Evolutionary conservation across 352 stramenopile genomes (phyloP).

Genomic region (Phytophthora pini): DNA sequence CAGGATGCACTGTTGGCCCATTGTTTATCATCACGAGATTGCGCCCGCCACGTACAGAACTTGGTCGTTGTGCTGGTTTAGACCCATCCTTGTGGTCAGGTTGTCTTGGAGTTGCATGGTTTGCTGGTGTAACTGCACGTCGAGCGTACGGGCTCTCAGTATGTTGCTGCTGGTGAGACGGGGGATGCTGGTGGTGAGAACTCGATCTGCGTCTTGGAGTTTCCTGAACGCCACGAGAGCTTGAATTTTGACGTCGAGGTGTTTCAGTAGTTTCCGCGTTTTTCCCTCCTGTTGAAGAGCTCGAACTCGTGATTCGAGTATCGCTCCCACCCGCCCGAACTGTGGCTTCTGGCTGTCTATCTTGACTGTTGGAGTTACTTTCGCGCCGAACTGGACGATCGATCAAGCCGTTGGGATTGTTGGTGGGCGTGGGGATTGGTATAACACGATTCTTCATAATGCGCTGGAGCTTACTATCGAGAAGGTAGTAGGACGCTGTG

Average conservation of each 20-base stretch:
- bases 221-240: constrained; percentile 11
- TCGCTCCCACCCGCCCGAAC: constrained; percentile 19
- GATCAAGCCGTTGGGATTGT: background rate
- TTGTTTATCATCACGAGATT: constrained; percentile 55
- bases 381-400: constrained; percentile 11
- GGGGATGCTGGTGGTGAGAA: constrained; percentile 16
- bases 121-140: constrained; percentile 21
- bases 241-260: constrained; percentile 17
- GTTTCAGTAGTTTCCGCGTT: constrained; percentile 2
- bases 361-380: constrained; percentile 16
- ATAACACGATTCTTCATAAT: constrained; percentile 42
- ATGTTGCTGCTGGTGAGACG: constrained; percentile 19
- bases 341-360: constrained; percentile 9
- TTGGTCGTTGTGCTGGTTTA: constrained; percentile 34
- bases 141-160: constrained; percentile 17
- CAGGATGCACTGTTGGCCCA: constrained; percentile 14
- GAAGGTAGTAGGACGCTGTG: constrained; percentile 82
- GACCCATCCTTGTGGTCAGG: constrained; percentile 1
- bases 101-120: constrained; percentile 9
- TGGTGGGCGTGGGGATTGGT: background rate
- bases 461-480: constrained; percentile 64
- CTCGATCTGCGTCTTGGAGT: constrained; percentile 18
- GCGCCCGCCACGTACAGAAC: constrained; percentile 54
- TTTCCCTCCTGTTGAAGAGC: constrained; percentile 8
- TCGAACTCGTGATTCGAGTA: constrained; percentile 6